Evolutionary conservation across 768 basidiomycete species (phyloP).

Genomic region (Butyriboletus loyo): DNA sequence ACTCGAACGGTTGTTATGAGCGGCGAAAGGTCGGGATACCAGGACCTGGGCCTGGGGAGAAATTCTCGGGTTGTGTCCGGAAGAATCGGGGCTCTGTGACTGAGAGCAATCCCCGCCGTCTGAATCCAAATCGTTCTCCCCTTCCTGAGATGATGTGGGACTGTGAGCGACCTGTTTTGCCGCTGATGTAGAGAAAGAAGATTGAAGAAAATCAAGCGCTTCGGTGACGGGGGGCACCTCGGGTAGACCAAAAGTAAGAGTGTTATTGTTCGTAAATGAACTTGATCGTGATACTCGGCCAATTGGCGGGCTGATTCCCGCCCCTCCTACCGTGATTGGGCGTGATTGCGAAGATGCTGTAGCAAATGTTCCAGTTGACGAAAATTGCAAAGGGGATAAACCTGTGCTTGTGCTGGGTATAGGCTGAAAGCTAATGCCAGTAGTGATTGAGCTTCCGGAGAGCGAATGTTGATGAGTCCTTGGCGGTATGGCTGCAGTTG

Average conservation of each 20-base stretch:
- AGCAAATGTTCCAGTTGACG: conserved; percentile 31
- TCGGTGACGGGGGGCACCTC: conserved; percentile 24
- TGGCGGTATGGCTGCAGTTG: conserved; percentile 24
- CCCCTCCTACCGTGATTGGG: conserved; percentile 17
- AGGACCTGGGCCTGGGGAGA: conserved; percentile 20
- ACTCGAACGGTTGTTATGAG: conserved; percentile 15
- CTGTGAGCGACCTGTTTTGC: conserved; percentile 19
- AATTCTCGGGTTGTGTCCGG: conserved; percentile 21
- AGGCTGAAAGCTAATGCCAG: conserved; percentile 28
- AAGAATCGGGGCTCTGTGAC: conserved; percentile 31
- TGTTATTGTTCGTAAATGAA: conserved; percentile 47
- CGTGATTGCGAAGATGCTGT: conserved; percentile 26
- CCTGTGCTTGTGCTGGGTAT: conserved; percentile 32
- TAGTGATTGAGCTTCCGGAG: conserved; percentile 29
- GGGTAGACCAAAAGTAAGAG: conserved; percentile 38
- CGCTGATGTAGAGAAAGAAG: conserved; percentile 7
- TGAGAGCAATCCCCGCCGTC: conserved; percentile 36
- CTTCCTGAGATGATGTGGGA: conserved; percentile 44
- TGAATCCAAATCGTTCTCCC: conserved; percentile 48
- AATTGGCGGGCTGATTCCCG: conserved; percentile 36
- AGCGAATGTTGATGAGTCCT: conserved; percentile 32
- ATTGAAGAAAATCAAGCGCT: conserved; percentile 32
- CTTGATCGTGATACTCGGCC: conserved; percentile 59
- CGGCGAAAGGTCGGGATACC: conserved; percentile 14
- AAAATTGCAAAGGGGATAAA: conserved; percentile 30